Conservation (phyloP, 352 stramenopile species). For the Phytophthora hybrid region DNA sequence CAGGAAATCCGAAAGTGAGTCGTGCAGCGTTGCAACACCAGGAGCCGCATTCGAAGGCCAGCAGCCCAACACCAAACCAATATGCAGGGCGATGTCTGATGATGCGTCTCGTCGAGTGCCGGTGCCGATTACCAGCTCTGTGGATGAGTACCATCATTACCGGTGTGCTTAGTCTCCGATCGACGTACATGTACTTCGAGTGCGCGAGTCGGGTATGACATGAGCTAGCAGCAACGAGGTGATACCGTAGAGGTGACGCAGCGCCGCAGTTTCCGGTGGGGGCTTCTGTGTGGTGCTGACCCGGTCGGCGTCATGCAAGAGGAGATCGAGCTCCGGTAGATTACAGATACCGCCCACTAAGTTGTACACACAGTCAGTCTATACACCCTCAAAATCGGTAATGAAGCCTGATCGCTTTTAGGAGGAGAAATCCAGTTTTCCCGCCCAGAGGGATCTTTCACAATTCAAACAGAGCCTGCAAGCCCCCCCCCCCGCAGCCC, state of each 20-base stretch:
- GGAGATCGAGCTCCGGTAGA: neutral
- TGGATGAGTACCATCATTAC: constrained; percentile 11
- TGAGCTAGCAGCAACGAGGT: neutral
- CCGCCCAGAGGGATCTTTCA: no score
- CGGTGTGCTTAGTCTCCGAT: neutral
- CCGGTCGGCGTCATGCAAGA: constrained; percentile 17
- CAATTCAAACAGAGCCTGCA: no score
- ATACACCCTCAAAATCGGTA: no score
- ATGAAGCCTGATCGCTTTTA: no score
- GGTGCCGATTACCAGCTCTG: constrained; percentile 14
- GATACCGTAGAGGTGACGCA: constrained; percentile 13
- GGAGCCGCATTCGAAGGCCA: no score
- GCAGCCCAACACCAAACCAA: no score
- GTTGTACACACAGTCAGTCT: no score
- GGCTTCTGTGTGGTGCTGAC: constrained; percentile 11
- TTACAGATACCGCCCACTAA: no score
- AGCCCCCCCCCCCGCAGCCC: no score
- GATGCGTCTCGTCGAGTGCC: neutral
- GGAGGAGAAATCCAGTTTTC: no score
- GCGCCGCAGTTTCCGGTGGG: constrained; percentile 3
- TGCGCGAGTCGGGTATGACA: no score
- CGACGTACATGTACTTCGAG: no score
- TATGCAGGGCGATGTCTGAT: neutral
- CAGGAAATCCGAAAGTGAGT: constrained; percentile 20
- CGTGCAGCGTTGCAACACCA: constrained; percentile 2